Evolutionary conservation across 768 basidiomycete species (phyloP).

Genomic region (Phaeotremella fagi): DNA sequence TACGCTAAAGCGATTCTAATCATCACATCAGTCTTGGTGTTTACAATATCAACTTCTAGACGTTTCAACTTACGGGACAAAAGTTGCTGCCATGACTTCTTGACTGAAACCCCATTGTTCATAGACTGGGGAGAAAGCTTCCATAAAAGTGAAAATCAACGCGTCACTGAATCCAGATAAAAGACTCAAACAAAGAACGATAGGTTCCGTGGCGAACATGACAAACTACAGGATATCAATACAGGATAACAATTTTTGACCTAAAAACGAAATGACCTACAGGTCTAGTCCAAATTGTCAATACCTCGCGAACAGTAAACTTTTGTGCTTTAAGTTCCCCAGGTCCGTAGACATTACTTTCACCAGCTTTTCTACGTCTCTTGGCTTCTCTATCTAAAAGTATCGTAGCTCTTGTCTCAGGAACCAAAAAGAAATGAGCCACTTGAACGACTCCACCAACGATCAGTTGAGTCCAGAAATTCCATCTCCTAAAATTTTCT

Average conservation of each 20-base stretch:
- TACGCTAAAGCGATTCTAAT: constrained; percentile 39
- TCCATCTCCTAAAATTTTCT: constrained; percentile 13
- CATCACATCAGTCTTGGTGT: background rate
- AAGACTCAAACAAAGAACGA: constrained; percentile 42
- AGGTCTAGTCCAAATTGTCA: constrained; percentile 28
- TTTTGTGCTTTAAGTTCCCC: constrained; percentile 26
- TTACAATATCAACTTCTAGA: background rate
- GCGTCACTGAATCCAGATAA: constrained; percentile 44
- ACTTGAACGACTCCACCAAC: constrained; percentile 38
- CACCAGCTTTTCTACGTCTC: constrained; percentile 21
- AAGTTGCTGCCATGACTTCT: constrained; percentile 31
- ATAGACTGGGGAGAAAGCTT: constrained; percentile 38
- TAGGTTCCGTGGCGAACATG: constrained; percentile 42
- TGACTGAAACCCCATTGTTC: constrained; percentile 37
- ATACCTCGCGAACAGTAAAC: constrained; percentile 19
- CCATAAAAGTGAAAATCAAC: constrained; percentile 46
- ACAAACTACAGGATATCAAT: constrained; percentile 12
- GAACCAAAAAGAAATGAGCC: constrained; percentile 38
- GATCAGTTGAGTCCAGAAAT: constrained; percentile 41
- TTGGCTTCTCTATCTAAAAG: constrained; percentile 34
- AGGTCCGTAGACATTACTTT: constrained; percentile 36
- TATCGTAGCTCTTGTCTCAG: constrained; percentile 40
- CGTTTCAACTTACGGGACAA: constrained; percentile 24
- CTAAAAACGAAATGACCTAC: background rate
- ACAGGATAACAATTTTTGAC: background rate